Base-by-base conservation (phyloP, 2,329 filamentous ascomycete species). In the Dothiorella sarmentorum region DNA sequence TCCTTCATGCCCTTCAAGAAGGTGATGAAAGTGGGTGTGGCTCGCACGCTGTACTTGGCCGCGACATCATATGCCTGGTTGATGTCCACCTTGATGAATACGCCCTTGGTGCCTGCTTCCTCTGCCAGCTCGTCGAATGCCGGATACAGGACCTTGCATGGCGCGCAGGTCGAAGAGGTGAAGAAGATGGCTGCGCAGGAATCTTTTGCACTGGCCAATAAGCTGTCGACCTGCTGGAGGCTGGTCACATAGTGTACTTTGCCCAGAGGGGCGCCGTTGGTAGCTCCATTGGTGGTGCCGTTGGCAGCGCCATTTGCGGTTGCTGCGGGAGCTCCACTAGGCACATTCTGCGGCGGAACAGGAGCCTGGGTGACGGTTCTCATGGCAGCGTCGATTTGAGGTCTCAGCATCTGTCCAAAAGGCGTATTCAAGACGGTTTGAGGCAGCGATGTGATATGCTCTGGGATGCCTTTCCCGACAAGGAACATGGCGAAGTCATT, bases 401-500 rank as follows among this genome's bases (percentile, higher is more conserved):
- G 89, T 68, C 88, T 83, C 60, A 97, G 77, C 88, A 96, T 95
- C 66, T 88, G 86, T 1, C 94, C 94, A 68, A 96, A 88, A 0
- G 91, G 91, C 0, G 91, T 94, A 60, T 89, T 85, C 11, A 97
- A 80, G 7, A 97, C 92, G 1, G 87, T 88, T 67, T 91, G 82
- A 0, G 93, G 93, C 69, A 97, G 86, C 64, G 87, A 90, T 27
- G 85, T 83, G 64, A 99, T 97, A 66, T 96, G 86, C 1, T 86
- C 82, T 0, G 94, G 94, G 61, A 97, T 97, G 2, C 90, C 89
- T 65, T 86, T 89, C 20, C 94, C 93, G 1, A 97, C 78, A 0
- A 97, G 79, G 63, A 97, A 97, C 73, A 90, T 94, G 62, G 90
- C 80, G 64, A 97, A 87, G 61, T 96, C 91, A 68, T 97, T 93